Evolutionary conservation across 1,139 yeast genomes (phyloP), one percentile per base, ranked within the genome.

Genomic region (Hansenula anomala): DNA sequence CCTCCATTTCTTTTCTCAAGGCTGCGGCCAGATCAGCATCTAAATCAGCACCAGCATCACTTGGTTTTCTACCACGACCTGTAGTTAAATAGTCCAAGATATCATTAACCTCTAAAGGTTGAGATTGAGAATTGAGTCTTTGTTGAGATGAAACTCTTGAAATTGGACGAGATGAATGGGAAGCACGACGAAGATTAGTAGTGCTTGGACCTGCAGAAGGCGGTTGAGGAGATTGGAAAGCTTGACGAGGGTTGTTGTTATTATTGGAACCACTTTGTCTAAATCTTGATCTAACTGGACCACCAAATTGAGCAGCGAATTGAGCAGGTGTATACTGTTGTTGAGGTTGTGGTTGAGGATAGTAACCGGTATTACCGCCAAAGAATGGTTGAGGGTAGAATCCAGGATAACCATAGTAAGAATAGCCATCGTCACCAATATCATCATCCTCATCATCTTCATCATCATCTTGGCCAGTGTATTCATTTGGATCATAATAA

Each of bases 21-120:
- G 39, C 28, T 11, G 28, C 32, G 4, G 23, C 29, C 18, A 25
- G 23, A 13, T 36, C 28, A 16, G 32, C 34, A 17, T 32, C 34
- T 32, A 32, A 32, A 32, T 32, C 34, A 24, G 34, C 34, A 16
- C 34, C 34, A 12, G 34, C 34, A 24, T 32, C 34, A 32, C 34
- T 32, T 23, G 20, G 23, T 32, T 18, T 32, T 24, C 34, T 32
- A 28, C 27, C 32, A 16, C 42, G 52, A 18, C 44, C 46, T 28
- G 50, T 52, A 16, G 42, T 23, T 14, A 54, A 38, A 6, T 55
- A 52, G 28, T 39, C 44, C 30, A 47, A 37, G 26, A 53, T 41
- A 18, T 46, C 46, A 30, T 37, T 44, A 20, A 52, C 41, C 4
- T 13, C 10, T 17, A 11, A 20, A 16, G 12, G 17, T 28, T 9